phyloP scores from a whole-genome alignment of 1,284 basidiomycete genomes.

The Austroboletus olivaceoglutinosus region DNA sequence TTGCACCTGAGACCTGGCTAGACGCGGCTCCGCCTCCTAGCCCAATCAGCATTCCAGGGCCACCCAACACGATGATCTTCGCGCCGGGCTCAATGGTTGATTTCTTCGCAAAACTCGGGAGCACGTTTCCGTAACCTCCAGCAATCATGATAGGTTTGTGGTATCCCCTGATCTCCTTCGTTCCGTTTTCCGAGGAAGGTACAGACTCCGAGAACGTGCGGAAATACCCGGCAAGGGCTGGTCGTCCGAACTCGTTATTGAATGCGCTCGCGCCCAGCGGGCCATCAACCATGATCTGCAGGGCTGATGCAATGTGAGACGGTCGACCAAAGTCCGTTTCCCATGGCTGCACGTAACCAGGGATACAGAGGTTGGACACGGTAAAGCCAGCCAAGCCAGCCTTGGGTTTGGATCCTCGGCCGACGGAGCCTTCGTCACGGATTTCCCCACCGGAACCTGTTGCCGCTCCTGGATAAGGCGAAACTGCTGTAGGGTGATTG shows the following conservation, averaged over 20 bases:
- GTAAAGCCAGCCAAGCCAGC: slow-evolving; percentile 94
- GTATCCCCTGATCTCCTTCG: slow-evolving; percentile 80
- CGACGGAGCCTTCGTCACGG: slow-evolving; percentile 95
- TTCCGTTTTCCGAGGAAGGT: slow-evolving; percentile 42
- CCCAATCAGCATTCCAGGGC: slow-evolving; percentile 95
- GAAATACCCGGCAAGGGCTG: slow-evolving; percentile 84
- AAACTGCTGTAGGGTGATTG: slow-evolving; percentile 98
- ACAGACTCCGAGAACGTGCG: slow-evolving; percentile 84
- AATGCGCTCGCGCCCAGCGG: slow-evolving; percentile 94
- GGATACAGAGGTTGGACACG: slow-evolving; percentile 92
- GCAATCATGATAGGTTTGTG: slow-evolving; percentile 99
- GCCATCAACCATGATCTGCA: slow-evolving; percentile 97
- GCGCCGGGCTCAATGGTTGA: slow-evolving; percentile 72
- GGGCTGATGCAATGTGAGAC: slow-evolving; percentile 85
- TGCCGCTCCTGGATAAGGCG: slow-evolving; percentile 95
- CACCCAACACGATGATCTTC: slow-evolving; percentile 93
- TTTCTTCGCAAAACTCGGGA: slow-evolving; percentile 79
- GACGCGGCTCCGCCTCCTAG: slow-evolving; percentile 96
- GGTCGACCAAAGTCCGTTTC: slow-evolving; percentile 91
- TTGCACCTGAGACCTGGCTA: slow-evolving; percentile 85
- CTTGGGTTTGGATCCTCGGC: slow-evolving; percentile 94
- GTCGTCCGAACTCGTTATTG: slow-evolving; percentile 98
- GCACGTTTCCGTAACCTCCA: slow-evolving; percentile 93
- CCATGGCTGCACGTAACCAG: slow-evolving; percentile 87
- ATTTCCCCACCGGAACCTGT: slow-evolving; percentile 99